Base-by-base conservation (phyloP, 192 early-diverging fungal species). In the Dimargaris verticillata region DNA sequence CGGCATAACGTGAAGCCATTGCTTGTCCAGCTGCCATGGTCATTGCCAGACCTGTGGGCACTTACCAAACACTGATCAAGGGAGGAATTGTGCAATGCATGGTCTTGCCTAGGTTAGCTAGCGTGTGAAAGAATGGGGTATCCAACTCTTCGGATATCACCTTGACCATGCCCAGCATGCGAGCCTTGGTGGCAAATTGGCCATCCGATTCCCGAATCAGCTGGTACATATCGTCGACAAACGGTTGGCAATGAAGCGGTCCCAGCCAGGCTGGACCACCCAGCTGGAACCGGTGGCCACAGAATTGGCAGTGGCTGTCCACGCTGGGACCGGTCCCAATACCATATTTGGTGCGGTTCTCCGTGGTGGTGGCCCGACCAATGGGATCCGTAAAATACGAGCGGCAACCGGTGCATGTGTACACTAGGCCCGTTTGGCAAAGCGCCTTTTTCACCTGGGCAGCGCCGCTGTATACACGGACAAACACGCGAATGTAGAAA, bases 401-500 rank as follows among this genome's bases (percentile, higher is more conserved):
- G 26, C 82, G 74, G 67, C 97, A 99, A 26, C 88, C 82, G 13
- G 74, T 71, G 72, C 97, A 99, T 57, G 82, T 78, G 70, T 92
- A 93, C 4, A 94, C 85, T 50, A 89, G 43, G 5, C 77, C 79
- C 3, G 88, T 82, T 68, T 94, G 89, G 66, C 87, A 91, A 18
- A 85, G 83, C 17, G 80, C 73, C 53, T 78, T 76, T 68, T 97
- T 97, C 43, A 84, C 81, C 66, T 84, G 62, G 24, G 74, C 63
- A 0, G 92, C 72, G 22, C 82, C 88, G 38, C 81, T 74, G 53
- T 82, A 78, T 7, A 99, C 89, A 17, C 88, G 81, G 38, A 99
- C 89, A 77, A 99, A 99, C 13, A 99, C 80, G 46, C 96, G 81
- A 25, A 97, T 78, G 68, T 99, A 99, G 66, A 94, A 99, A 70